Percentiles rank a stretch among this genome's conserved stretches.
phyloP scores from a whole-genome alignment of 208 protist genomes.

The Acanthamoeba castellanii region DNA sequence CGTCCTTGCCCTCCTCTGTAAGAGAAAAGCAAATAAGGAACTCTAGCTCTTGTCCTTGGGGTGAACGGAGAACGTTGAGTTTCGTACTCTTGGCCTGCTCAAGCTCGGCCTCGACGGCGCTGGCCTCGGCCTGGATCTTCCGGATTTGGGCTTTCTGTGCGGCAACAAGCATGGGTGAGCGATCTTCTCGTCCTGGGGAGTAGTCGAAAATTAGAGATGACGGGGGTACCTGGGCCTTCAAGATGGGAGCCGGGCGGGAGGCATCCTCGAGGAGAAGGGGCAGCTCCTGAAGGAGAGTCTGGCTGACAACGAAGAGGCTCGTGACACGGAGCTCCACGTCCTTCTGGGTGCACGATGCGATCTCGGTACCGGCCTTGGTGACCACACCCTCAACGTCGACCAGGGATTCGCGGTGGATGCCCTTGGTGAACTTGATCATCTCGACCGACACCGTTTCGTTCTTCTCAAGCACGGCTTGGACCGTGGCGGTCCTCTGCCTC shows the following conservation, averaged over 20 bases:
- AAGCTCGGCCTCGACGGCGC: constrained; percentile 21
- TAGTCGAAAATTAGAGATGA: neutral
- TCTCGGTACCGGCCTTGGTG: constrained; percentile 5
- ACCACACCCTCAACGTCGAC: constrained; percentile 58
- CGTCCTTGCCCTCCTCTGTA: neutral
- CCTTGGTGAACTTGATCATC: constrained; percentile 71
- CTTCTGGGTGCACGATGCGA: constrained; percentile 52
- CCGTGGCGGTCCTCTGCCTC: constrained; percentile 20
- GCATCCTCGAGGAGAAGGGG: constrained; percentile 70
- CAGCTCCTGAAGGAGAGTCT: constrained; percentile 26
- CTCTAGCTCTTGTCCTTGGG: neutral
- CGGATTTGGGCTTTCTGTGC: constrained; percentile 24
- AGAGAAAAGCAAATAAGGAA: neutral
- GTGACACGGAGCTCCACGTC: constrained; percentile 68
- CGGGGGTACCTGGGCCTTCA: constrained; percentile 8
- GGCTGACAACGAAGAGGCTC: constrained; percentile 40
- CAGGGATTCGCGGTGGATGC: constrained; percentile 66
- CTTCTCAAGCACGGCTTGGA: constrained; percentile 33
- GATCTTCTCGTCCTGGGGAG: neutral
- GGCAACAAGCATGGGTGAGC: neutral
- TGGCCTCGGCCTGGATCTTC: constrained; percentile 16
- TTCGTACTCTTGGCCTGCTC: constrained; percentile 15
- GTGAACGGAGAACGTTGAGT: neutral
- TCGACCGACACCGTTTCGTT: constrained; percentile 13
- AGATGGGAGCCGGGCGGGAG: constrained; percentile 54